These are phyloP conservation scores for Solanum virginianum DNA, from an alignment of 257 asterid species.

Conservation along the genomic window DNA sequence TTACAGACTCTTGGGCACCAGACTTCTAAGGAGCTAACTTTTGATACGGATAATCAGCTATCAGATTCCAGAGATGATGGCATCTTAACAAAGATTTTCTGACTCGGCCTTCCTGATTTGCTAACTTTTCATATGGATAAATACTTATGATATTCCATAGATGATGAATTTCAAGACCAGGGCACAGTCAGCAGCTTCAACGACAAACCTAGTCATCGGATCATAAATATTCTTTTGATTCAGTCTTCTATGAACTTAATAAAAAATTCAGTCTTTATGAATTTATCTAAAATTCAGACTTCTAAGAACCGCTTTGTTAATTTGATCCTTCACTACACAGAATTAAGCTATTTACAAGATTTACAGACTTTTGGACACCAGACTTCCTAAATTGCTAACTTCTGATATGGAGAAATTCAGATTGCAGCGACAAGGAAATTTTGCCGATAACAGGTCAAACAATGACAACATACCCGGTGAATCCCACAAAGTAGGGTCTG, in stretches of 20 bases:
- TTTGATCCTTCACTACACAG: background rate
- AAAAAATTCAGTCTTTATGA: too few relatives aligned
- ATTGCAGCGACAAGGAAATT: background rate
- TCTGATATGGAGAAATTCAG: background rate
- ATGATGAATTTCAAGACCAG: background rate
- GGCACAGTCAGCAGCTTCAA: background rate
- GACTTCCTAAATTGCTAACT: background rate
- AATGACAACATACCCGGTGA: too few relatives aligned
- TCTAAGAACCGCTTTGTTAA: background rate
- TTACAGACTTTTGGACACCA: background rate
- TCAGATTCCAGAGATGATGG: background rate
- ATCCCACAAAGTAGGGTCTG: too few relatives aligned
- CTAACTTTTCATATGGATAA: background rate
- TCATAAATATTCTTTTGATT: background rate
- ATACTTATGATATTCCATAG: background rate
- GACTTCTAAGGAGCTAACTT: background rate
- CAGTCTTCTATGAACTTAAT: background rate
- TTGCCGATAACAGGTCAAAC: background rate
- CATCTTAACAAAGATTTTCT: background rate
- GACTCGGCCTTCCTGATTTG: background rate
- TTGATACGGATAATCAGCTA: background rate
- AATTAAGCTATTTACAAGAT: background rate
- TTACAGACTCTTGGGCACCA: background rate
- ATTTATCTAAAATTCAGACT: too few relatives aligned
- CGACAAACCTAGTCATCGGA: background rate